Base-by-base conservation (phyloP, 164 flowering plant genomes). In the Berberis thunbergii region DNA sequence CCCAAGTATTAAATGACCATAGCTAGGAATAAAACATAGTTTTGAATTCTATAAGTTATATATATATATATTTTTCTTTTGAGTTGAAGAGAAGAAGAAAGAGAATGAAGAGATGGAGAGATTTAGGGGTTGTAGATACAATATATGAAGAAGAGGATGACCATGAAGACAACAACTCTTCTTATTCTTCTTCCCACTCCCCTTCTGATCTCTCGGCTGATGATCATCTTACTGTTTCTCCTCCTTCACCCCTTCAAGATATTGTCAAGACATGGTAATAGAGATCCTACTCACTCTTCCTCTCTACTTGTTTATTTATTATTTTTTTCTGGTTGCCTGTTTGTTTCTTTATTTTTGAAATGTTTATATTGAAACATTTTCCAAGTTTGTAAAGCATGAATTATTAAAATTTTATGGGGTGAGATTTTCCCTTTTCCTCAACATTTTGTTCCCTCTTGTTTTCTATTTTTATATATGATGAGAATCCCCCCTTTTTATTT, bases 91-190 rank as follows among this genome's bases (percentile, higher is more conserved):
- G 7, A 57, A 55, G 53, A 48, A 41, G 61, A 48, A 12, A 46
- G 43, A 11, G 13, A 6, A 81, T 77, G 87, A 83, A 53, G 71
- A 73, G 71, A 10, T 84, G 87, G 88, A 65, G 63, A 50, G 70
- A 80, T 57, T 70, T 85, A 8, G 86, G 85, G 1, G 75, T 78
- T 7, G 94, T 85, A 13, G 87, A 83, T 9, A 89, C 96, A 48
- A 89, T 89, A 63, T 81, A 81, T 43, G 96, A 89, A 60, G 91
- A 86, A 63, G 91, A 86, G 61, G 86, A 82, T 43, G 61, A 79
- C 3, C 83, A 80, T 45, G 72, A 73, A 38, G 60, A 5, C 9
- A 42, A 53, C 38, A 12, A 43, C 45, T 54, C 72, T 26, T 71
- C 76, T 6, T 40, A 72, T 10, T 61, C 78, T 9, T 58, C 81